phyloP scores from a whole-genome alignment of 805 yeast species.

The Helenozyma baotianmanensis region DNA sequence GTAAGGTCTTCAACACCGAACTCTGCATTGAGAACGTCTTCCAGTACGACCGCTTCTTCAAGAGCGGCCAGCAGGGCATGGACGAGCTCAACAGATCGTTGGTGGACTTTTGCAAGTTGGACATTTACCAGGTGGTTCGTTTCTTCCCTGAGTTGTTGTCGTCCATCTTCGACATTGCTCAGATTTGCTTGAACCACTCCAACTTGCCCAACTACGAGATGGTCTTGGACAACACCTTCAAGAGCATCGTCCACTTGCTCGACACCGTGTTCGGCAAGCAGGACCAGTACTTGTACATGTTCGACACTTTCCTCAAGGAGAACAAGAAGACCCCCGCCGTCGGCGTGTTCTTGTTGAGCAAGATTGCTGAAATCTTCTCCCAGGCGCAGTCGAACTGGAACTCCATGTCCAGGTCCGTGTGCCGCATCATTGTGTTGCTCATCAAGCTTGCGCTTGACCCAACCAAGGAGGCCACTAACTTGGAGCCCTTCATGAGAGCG shows the following conservation, averaged over 20 bases:
- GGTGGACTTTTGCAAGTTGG: constrained; percentile 48
- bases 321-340: constrained; percentile 39
- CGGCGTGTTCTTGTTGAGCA: constrained; percentile 47
- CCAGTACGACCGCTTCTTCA: constrained; percentile 48
- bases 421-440: constrained; percentile 53
- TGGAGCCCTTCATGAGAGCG: constrained; percentile 25
- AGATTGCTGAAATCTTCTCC: constrained; percentile 43
- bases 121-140: constrained; percentile 50
- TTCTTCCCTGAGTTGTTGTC: constrained; percentile 56
- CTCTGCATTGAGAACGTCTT: constrained; percentile 48
- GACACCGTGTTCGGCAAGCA: constrained; percentile 64
- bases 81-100: constrained; percentile 46
- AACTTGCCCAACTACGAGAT: constrained; percentile 22
- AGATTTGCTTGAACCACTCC: constrained; percentile 22
- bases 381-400: constrained; percentile 56
- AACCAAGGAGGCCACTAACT: constrained; percentile 10
- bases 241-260: constrained; percentile 54
- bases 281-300: constrained; percentile 55
- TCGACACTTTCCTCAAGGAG: constrained; percentile 45
- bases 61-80: constrained; percentile 35
- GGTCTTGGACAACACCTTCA: constrained; percentile 40
- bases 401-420: constrained; percentile 57
- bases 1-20: constrained; percentile 61
- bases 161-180: constrained; percentile 30
- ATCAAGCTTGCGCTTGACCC: constrained; percentile 36